Evolutionary conservation across 2,329 filamentous ascomycete species (phyloP), one percentile per base, ranked within the genome.

Genomic region (Stagonosporopsis vannaccii): DNA sequence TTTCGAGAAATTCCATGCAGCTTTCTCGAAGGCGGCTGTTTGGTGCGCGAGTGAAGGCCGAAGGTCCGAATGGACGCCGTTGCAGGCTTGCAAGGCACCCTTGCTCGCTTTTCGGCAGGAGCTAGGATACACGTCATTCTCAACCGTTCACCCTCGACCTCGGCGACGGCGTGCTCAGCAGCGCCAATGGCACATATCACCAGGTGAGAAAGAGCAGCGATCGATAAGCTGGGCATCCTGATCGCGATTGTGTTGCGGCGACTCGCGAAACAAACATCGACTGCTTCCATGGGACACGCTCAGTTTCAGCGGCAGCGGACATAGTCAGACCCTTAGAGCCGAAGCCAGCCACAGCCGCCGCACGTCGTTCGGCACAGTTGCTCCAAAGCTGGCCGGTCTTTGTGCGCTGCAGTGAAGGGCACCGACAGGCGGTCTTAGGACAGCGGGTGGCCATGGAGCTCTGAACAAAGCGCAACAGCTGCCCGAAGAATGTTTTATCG

Each of bases 361-460:
- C 47, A 51, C 36, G 23, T 56, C 41, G 47, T 51, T 56, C 53
- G 53, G 53, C 53, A 51, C 37, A 56, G 47, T 56, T 56, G 47
- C 53, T 56, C 42, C 11, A 26, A 28, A 22, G 17, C 17, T 19
- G 36, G 19, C 36, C 47, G 5, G 22, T 37, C 47, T 30, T 25
- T 56, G 36, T 26, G n/a, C 39, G 52, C 45, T 45, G 39, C 40
- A n/a, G 17, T 25, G 15, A 25, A 32, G 23, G 26, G 30, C 22
- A 17, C 20, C 6, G 22, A 40, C 25, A 30, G 25, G 23, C 19
- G 1, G 26, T 12, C 41, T 28, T 41, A 36, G 32, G 36, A 35
- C 28, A 43, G 51, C 44, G 39, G 36, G 23, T 25, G 15, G 23
- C 48, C 44, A n/a, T 32, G 26, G 23, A 43, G 8, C 19, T 12